Percentiles rank a stretch among this genome's conserved stretches.
These are phyloP conservation scores for Pythium utonaiense DNA, from an alignment of 352 stramenopile genomes.

Conservation along the genomic window DNA sequence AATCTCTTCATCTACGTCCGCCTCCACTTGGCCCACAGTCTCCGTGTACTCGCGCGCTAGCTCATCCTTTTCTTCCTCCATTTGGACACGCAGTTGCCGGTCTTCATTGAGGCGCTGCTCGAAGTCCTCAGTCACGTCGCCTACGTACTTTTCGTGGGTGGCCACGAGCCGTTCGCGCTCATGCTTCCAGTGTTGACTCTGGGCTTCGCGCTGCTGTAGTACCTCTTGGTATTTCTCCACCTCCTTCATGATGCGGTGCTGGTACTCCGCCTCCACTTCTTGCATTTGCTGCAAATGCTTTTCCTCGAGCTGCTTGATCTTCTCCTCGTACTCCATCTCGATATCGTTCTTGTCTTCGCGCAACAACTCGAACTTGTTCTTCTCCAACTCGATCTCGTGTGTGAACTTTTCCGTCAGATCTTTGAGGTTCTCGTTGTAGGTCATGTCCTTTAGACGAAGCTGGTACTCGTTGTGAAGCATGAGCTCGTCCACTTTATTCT, in stretches of 20 bases:
- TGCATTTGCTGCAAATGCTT: slow-evolving; percentile 90
- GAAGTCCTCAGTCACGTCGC: slow-evolving; percentile 91
- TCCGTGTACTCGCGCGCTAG: slow-evolving; percentile 74
- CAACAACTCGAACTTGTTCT: slow-evolving; percentile 89
- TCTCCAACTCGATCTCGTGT: slow-evolving; percentile 91
- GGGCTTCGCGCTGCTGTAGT: slow-evolving; percentile 78
- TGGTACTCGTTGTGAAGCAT: slow-evolving; percentile 95
- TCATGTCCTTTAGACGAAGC: slow-evolving; percentile 93
- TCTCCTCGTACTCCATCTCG: slow-evolving; percentile 91
- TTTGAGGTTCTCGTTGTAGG: slow-evolving; percentile 93
- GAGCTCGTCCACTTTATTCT: slow-evolving; percentile 93
- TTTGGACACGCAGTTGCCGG: slow-evolving; percentile 63
- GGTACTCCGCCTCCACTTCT: slow-evolving; percentile 86
- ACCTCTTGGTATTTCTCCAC: slow-evolving; percentile 90
- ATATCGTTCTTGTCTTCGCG: slow-evolving; percentile 91
- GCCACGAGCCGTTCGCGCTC: slow-evolving; percentile 59
- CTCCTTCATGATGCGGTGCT: slow-evolving; percentile 92
- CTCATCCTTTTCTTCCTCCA: slow-evolving; percentile 87
- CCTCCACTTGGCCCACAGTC: slow-evolving; percentile 73
- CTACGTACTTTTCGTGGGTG: slow-evolving; percentile 81
- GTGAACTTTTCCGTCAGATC: slow-evolving; percentile 92
- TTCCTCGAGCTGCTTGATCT: slow-evolving; percentile 90
- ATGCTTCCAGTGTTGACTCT: slow-evolving; percentile 67
- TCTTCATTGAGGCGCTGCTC: slow-evolving; percentile 88
- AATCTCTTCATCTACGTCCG: slow-evolving; percentile 86